These are phyloP conservation scores for Oryza meyeriana DNA, from an alignment of 176 grass and related monocot genomes.

Conservation along the genomic window DNA sequence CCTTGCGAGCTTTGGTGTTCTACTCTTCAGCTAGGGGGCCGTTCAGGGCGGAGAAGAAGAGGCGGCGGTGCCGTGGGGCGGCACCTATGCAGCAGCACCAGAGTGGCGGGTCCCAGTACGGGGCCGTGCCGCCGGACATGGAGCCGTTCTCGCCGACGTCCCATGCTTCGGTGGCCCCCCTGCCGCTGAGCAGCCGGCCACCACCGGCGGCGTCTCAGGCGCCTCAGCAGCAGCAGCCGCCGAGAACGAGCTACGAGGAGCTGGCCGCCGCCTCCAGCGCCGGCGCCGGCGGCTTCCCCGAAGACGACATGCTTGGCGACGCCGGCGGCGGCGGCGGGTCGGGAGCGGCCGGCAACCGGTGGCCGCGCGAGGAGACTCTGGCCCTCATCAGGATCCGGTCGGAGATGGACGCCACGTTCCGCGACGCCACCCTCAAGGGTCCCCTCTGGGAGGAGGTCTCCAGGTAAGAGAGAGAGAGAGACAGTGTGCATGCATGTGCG, in stretches of 20 bases:
- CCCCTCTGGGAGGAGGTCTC: constrained; percentile 94
- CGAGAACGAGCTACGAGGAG: constrained; percentile 34
- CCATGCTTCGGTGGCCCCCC: not conserved
- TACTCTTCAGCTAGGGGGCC: not conserved
- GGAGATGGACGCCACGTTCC: constrained; percentile 93
- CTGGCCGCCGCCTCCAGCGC: constrained; percentile 4
- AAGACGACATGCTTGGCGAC: constrained; percentile 46
- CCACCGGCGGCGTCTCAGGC: constrained; percentile 1
- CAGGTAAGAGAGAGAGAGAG: constrained; percentile 40
- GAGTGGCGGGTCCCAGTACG: constrained; percentile 43
- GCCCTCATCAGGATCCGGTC: constrained; percentile 97
- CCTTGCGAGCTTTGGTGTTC: not conserved
- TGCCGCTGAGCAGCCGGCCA: constrained; percentile 42
- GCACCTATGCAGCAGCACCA: constrained; percentile 50
- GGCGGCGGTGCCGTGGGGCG: not conserved
- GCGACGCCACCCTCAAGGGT: constrained; percentile 87
- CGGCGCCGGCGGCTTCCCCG: constrained; percentile 15
- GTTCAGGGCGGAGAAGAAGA: not conserved
- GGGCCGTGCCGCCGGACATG: constrained; percentile 36
- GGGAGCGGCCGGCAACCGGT: constrained; percentile 62
- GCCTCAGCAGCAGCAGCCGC: not conserved
- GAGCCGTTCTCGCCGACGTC: constrained; percentile 33
- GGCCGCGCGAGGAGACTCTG: constrained; percentile 89
- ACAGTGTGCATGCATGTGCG: not conserved
- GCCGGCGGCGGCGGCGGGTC: constrained; percentile 14